phyloP scores from a whole-genome alignment of 2,329 filamentous ascomycete species.

The Sporothrix brasiliensis region DNA sequence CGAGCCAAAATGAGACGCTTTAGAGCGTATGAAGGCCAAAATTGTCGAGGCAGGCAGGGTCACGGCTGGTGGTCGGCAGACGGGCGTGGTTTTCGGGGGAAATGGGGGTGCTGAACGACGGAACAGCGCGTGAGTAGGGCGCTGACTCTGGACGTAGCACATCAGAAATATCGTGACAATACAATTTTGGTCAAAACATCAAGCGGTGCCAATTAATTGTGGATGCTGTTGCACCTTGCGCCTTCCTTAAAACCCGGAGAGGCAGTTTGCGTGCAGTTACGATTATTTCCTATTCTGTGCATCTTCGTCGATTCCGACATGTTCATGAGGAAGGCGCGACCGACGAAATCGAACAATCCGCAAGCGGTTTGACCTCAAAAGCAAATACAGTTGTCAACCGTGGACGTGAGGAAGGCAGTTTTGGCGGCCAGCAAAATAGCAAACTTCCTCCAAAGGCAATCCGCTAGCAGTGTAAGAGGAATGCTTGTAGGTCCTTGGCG shows the following conservation, averaged over 20 bases:
- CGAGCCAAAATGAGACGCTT: neutral
- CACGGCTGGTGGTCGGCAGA: neutral
- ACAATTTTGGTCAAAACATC: neutral
- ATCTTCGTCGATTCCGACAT: neutral
- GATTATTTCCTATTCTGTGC: conserved; percentile 12
- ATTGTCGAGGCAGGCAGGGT: neutral
- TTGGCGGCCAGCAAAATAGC: neutral
- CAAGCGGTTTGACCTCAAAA: neutral
- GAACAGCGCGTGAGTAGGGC: neutral
- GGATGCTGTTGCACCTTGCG: neutral
- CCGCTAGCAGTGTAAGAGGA: conserved; percentile 27
- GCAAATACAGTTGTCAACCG: neutral
- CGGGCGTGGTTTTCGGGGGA: neutral
- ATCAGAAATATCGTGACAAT: neutral
- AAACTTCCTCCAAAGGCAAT: conserved; percentile 27
- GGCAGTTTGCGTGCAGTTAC: neutral
- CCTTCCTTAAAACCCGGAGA: neutral
- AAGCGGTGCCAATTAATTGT: neutral
- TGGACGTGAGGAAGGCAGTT: neutral
- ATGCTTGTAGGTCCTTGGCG: neutral
- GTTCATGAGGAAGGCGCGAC: conserved; percentile 9
- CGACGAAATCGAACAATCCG: neutral
- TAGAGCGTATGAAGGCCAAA: conserved; percentile 8
- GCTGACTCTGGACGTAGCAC: neutral
- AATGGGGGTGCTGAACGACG: neutral